Evolutionary conservation across 768 basidiomycete species (phyloP).

Genomic region (Mycena indigotica): DNA sequence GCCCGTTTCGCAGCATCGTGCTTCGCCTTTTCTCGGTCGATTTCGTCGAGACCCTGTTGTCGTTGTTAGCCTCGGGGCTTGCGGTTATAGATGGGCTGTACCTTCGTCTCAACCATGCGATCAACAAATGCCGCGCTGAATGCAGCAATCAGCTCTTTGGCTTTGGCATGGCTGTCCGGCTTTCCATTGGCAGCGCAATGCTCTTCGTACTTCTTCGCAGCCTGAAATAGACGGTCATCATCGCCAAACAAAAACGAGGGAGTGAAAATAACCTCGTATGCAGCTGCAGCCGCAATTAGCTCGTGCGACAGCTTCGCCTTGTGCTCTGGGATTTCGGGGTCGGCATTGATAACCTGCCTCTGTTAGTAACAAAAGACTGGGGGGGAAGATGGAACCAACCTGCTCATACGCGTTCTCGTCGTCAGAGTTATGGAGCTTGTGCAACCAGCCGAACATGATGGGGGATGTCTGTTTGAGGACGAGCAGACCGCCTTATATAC

Average conservation of each 20-base stretch:
- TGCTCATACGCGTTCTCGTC: constrained; percentile 11
- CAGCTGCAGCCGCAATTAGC: constrained; percentile 65
- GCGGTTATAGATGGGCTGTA: not conserved
- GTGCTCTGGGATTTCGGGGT: constrained; percentile 34
- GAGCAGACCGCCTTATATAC: not conserved
- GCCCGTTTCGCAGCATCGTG: constrained; percentile 13
- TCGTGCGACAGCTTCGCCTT: constrained; percentile 65
- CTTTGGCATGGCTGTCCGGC: constrained; percentile 50
- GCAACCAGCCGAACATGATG: constrained; percentile 2
- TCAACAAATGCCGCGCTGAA: constrained; percentile 52
- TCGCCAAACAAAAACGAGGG: not conserved
- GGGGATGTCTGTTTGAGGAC: not conserved
- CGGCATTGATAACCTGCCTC: constrained; percentile 10
- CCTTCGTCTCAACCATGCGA: constrained; percentile 21
- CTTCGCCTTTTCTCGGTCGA: constrained; percentile 17
- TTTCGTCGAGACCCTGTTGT: constrained; percentile 9
- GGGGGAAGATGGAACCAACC: not conserved
- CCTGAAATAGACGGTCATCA: constrained; percentile 37
- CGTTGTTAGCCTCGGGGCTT: not conserved
- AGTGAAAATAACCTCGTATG: constrained; percentile 52
- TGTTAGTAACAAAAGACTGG: not conserved
- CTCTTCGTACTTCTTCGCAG: constrained; percentile 63
- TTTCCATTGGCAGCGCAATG: constrained; percentile 54
- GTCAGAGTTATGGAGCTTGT: constrained; percentile 8
- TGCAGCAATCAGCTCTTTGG: constrained; percentile 65